phyloP scores from a whole-genome alignment of 371 early-diverging fungal genomes.

The Mucor irregularis region DNA sequence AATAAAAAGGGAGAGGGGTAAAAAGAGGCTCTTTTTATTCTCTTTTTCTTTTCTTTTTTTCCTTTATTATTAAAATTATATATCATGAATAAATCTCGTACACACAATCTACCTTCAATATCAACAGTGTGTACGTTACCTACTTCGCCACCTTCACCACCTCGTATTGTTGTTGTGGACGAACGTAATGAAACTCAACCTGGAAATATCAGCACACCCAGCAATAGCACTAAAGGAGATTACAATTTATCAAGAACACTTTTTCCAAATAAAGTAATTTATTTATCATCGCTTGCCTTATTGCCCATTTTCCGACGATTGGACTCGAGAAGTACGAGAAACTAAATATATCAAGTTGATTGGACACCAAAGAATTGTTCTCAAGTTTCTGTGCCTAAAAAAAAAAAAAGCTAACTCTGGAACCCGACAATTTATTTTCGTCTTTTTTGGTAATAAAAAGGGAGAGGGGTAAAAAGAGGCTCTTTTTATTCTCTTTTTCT shows the following conservation, averaged over 20 bases:
- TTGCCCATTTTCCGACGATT: constrained; percentile 1
- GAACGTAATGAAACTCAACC: background rate
- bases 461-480: background rate
- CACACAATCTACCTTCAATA: constrained; percentile 40
- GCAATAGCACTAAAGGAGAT: background rate
- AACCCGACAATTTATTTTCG: too few species aligned
- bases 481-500: constrained; percentile 13
- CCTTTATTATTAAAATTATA: background rate
- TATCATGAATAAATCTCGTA: constrained; percentile 19
- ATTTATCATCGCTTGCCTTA: background rate
- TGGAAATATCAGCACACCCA: too few species aligned
- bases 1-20: constrained; percentile 6
- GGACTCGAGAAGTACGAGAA: constrained; percentile 39
- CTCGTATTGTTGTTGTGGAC: constrained; percentile 13
- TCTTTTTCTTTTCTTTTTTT: constrained; percentile 17
- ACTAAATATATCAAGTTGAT: too few species aligned
- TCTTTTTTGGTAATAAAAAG: constrained; percentile 19
- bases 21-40: constrained; percentile 1
- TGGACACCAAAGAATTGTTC: constrained; percentile 20
- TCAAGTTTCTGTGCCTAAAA: constrained; percentile 22
- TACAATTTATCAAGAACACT: background rate
- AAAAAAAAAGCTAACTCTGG: too few species aligned
- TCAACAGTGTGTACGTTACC: constrained; percentile 25
- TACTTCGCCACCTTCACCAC: constrained; percentile 18
- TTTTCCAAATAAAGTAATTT: background rate